Evolutionary conservation across 163 green algal species (phyloP).

Genomic region (Picocystis sp.): DNA sequence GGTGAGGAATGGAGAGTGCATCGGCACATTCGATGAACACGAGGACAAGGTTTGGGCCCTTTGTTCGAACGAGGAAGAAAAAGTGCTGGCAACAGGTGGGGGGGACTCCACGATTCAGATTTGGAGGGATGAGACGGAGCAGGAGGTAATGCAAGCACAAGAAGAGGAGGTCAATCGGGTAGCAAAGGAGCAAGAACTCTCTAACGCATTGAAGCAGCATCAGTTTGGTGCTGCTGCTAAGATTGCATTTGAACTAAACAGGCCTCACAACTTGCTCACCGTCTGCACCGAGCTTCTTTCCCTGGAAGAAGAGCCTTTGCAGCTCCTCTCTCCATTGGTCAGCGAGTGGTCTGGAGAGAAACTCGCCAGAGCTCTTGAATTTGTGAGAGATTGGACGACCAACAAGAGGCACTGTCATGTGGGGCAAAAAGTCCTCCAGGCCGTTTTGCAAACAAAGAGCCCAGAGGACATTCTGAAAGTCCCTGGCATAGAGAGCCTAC

Average conservation of each 20-base stretch:
- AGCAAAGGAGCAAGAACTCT: slow-evolving; percentile 49
- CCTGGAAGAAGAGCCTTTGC: not conserved
- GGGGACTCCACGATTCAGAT: slow-evolving; percentile 56
- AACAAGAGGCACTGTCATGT: slow-evolving; percentile 52
- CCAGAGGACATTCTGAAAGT: slow-evolving; percentile 29
- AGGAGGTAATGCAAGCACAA: slow-evolving; percentile 4
- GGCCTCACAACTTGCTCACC: slow-evolving; percentile 26
- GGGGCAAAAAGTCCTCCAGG: slow-evolving; percentile 26
- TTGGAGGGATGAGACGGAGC: slow-evolving; percentile 54
- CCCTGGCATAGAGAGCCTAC: slow-evolving; percentile 14
- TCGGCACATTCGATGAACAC: slow-evolving; percentile 78
- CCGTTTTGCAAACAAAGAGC: slow-evolving; percentile 31
- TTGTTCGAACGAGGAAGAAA: slow-evolving; percentile 18
- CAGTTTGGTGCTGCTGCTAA: slow-evolving; percentile 11
- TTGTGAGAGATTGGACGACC: slow-evolving; percentile 77
- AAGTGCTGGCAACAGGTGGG: slow-evolving; percentile 52
- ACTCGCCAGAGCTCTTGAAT: slow-evolving; percentile 29
- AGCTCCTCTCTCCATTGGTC: not conserved
- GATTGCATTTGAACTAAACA: slow-evolving; percentile 64
- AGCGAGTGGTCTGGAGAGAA: slow-evolving; percentile 12
- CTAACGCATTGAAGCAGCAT: slow-evolving; percentile 58
- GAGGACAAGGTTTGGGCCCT: slow-evolving; percentile 92
- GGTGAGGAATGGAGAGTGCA: slow-evolving; percentile 47
- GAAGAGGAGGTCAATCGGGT: not conserved
- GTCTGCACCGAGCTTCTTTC: slow-evolving; percentile 4